Percentiles rank a stretch among this genome's conserved stretches.
Evolutionary conservation across 2,329 filamentous ascomycete genomes (phyloP).

Genomic region (Colletotrichum somersetense): DNA sequence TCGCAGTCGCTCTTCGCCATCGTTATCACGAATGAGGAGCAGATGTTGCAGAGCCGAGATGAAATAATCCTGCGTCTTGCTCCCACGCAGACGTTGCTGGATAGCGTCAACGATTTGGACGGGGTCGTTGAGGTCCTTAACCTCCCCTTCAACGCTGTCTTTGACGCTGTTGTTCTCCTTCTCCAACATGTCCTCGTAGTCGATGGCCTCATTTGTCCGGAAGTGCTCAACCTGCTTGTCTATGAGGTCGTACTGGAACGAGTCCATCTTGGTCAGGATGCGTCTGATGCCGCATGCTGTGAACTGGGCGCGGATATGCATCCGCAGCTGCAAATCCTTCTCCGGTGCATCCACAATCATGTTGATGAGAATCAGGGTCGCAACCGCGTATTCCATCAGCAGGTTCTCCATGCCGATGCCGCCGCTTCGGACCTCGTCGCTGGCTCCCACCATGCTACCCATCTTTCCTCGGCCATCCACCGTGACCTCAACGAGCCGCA

Average conservation of each 20-base stretch:
- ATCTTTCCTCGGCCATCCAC: constrained; percentile 98
- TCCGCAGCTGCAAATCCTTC: constrained; percentile 87
- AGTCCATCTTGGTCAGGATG: constrained; percentile 96
- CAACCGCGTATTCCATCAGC: constrained; percentile 98
- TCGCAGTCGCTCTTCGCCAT: constrained; percentile 89
- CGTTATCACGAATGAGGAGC: constrained; percentile 90
- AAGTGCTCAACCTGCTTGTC: constrained; percentile 98
- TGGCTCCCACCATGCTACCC: constrained; percentile 96
- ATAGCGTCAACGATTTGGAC: constrained; percentile 95
- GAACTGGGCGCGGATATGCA: constrained; percentile 96
- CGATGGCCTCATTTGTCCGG: constrained; percentile 93
- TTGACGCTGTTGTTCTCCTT: constrained; percentile 91
- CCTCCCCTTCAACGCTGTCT: constrained; percentile 86
- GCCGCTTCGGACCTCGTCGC: constrained; percentile 94
- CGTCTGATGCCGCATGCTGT: constrained; percentile 95
- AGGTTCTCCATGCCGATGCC: constrained; percentile 99
- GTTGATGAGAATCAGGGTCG: constrained; percentile 94
- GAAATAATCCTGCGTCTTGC: constrained; percentile 93
- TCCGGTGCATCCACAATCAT: constrained; percentile 95
- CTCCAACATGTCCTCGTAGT: constrained; percentile 97
- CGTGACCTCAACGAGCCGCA: constrained; percentile 97
- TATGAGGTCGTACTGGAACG: constrained; percentile 97
- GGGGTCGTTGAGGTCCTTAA: constrained; percentile 93
- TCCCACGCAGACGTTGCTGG: constrained; percentile 84
- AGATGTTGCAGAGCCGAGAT: constrained; percentile 95